Conservation (phyloP, 768 basidiomycete genomes). For the Leccinum subgranulosum region DNA sequence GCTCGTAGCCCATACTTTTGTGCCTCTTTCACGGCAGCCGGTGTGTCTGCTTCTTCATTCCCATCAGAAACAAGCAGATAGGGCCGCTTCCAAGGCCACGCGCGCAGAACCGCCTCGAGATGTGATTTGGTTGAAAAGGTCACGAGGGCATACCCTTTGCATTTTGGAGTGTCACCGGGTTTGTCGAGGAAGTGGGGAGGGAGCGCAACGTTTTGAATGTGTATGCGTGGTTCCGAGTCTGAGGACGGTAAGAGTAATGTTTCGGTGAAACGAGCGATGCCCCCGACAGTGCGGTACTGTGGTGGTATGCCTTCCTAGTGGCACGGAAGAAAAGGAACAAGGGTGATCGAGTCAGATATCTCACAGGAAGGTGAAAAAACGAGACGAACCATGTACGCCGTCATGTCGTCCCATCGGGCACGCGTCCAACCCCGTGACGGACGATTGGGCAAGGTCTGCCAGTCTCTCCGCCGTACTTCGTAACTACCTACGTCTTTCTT, state of each 20-base stretch:
- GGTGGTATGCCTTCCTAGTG: slow-evolving; percentile 68
- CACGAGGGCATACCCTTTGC: slow-evolving; percentile 76
- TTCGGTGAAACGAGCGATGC: slow-evolving; percentile 45
- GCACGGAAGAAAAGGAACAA: not conserved
- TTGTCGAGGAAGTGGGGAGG: slow-evolving; percentile 65
- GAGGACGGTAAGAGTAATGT: slow-evolving; percentile 28
- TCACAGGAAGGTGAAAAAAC: not conserved
- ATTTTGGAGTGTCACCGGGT: slow-evolving; percentile 50
- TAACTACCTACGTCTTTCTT: slow-evolving; percentile 50
- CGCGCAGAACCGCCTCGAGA: slow-evolving; percentile 38
- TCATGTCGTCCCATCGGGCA: slow-evolving; percentile 59
- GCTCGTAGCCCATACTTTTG: slow-evolving; percentile 57
- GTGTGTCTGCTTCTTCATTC: not conserved
- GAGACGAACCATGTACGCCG: slow-evolving; percentile 58
- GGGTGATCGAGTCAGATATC: not conserved
- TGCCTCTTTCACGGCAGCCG: slow-evolving; percentile 39
- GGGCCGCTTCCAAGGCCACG: slow-evolving; percentile 61
- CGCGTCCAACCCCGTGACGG: slow-evolving; percentile 29
- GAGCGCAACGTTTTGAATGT: slow-evolving; percentile 53
- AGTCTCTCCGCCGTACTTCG: slow-evolving; percentile 58
- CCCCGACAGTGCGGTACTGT: slow-evolving; percentile 48
- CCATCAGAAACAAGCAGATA: not conserved
- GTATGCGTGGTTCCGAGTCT: slow-evolving; percentile 3
- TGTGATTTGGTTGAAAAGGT: slow-evolving; percentile 44
- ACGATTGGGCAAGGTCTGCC: slow-evolving; percentile 27